Evolutionary conservation across 2,329 filamentous ascomycete species (phyloP), one percentile per base, ranked within the genome.

Genomic region (Teratosphaeria destructans): DNA sequence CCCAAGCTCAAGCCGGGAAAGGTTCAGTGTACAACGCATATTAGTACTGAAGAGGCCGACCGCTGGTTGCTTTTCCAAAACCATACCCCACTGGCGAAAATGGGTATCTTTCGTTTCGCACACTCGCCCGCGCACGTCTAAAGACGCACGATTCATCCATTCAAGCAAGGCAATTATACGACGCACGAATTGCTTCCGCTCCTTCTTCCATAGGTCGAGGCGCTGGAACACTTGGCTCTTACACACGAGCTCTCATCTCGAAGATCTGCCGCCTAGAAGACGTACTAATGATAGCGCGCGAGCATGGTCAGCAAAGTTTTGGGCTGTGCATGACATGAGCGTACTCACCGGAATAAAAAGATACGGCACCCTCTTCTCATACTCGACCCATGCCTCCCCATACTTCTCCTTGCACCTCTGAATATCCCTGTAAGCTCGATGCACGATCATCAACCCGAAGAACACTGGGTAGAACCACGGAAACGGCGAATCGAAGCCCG

Each of bases 401-500:
- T 95, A 95, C 79, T 89, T 91, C 67, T 79, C 79, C 59, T 83
- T 81, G 75, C 90, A 95, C 64, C 85, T 81, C 72, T 87, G 79
- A 61, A 92, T 89, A 70, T 95, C 90, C 61, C 90, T 81, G 64
- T 78, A 78, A 4, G 89, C 87, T 61, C 90, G 86, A 73, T 95
- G 90, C 10, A 85, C 79, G 69, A 94, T 93, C 89, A 93, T 93
- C 66, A 76, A 75, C 19, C 79, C 78, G 72, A 95, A 95, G 78
- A 95, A 95, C 39, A 88, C 74, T 0, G 89, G 87, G 72, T 95
- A 93, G 75, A 95, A 94, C 89, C 90, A 95, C 0, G 90, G 90
- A 76, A 93, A 92, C 0, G 89, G 89, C 70, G 86, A 90, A 39
- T 79, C 78, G 75, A 93, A 92, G 11, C 89, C 89, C 2, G 87